Base-by-base conservation (phyloP, 371 early-diverging fungal genomes). In the Entomophthora muscae region DNA sequence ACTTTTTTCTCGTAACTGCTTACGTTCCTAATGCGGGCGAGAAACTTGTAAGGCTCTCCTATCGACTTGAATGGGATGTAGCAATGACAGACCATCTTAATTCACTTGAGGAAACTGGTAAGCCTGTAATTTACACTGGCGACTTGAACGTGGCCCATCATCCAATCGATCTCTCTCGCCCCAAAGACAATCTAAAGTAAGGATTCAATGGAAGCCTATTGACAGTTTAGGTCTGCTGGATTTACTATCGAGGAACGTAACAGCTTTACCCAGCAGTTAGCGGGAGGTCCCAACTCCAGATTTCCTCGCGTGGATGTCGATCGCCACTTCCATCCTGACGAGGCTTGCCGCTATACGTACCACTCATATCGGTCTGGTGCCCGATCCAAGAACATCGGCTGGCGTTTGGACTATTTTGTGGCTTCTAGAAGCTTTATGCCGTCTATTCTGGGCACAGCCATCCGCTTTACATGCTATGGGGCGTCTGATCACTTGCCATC, bases 401-500 rank as follows among this genome's bases (percentile, higher is more conserved):
- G 94, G 94, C 74, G 93, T 30, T 68, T 91, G 68, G 92, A 91
- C 71, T 93, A 93, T 70, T 90, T 91, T 78, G 79, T 87, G 7
- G 79, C 83, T 7, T 83, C 84, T 21, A 75, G 78, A 63, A 72
- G 77, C 33, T 67, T 87, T 24, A 64, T 84, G 65, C 73, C 78
- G 5, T 73, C 80, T 3, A 79, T 93, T 0, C 69, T 75, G 0
- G 83, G 80, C 23, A 80, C 83, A 32, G 75, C 77, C 29, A 88
- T 90, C 62, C 72, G 94, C 24, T 80, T 82, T 63, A 81, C 88
- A 63, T 83, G 77, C 52, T 93, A 87, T 71, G 94, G 94, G 2
- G 91, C 93, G 3, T 88, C 89, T 72, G 94, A 93, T 68, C 94
- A 93, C 71, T 84, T 90, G 21, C 93, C 93, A 24, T 66, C 90